These are phyloP conservation scores for Albophoma yamanashiensis DNA, from an alignment of 2,329 filamentous ascomycete species.

Conservation along the genomic window DNA sequence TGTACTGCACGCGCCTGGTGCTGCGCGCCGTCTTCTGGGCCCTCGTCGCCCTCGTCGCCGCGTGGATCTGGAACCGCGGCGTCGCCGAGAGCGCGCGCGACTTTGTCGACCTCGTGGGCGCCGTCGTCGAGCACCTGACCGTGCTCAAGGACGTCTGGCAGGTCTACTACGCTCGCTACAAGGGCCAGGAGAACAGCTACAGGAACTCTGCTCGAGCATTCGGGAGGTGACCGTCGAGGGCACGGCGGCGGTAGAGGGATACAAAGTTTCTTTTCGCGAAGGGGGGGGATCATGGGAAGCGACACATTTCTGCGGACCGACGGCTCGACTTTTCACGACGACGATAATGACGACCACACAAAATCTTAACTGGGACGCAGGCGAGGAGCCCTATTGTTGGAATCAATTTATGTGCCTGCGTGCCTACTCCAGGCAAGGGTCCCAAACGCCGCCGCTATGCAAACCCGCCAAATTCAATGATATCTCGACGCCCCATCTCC, in stretches of 20 bases:
- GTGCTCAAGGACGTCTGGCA: conserved; percentile 44
- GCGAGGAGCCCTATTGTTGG: not conserved
- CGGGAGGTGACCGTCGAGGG: not conserved
- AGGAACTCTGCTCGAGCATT: not conserved
- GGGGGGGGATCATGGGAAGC: not conserved
- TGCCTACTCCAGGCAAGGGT: not conserved
- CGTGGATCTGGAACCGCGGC: conserved; percentile 55
- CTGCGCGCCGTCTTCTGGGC: conserved; percentile 56
- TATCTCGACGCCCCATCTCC: not conserved
- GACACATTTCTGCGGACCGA: not conserved
- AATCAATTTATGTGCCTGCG: not conserved
- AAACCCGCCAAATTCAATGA: conserved; percentile 1
- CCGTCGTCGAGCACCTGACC: conserved; percentile 33
- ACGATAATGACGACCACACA: not conserved
- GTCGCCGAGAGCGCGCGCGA: conserved; percentile 55
- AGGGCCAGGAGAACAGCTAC: conserved; percentile 28
- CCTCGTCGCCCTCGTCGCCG: conserved; percentile 38
- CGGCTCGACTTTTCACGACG: not conserved
- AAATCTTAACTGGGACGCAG: not conserved
- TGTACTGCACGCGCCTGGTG: conserved; percentile 66
- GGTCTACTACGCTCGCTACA: conserved; percentile 46
- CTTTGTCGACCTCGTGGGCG: conserved; percentile 29
- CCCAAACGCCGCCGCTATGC: conserved; percentile 34
- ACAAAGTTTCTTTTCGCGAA: not conserved
- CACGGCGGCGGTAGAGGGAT: not conserved